Conservation (phyloP, 2,329 filamentous ascomycete species). For the Albifimbria verrucaria region DNA sequence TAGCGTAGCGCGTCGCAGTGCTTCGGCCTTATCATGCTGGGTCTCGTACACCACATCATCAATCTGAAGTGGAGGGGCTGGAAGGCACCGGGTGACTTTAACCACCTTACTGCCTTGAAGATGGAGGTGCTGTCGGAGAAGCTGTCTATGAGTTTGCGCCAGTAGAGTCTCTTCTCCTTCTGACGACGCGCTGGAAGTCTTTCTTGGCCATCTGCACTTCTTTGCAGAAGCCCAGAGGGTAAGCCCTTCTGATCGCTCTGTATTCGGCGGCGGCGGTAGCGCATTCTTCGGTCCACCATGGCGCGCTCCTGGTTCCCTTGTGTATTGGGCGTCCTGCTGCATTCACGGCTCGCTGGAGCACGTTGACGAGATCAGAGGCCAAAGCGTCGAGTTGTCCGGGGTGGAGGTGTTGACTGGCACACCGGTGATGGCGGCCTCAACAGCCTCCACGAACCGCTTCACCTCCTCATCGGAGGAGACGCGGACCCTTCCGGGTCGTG, state of each 20-base stretch:
- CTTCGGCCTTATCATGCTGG: constrained; percentile 13
- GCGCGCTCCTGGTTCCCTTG: constrained; percentile 8
- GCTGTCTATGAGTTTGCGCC: constrained; percentile 10
- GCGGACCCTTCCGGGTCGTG: constrained; percentile 6
- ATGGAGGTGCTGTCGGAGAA: constrained; percentile 6
- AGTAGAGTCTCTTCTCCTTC: constrained; percentile 9
- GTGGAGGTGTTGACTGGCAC: constrained; percentile 5
- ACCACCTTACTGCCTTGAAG: constrained; percentile 8
- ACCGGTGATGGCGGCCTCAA: constrained; percentile 3
- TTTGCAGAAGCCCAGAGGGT: constrained; percentile 8
- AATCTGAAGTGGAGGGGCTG: constrained; percentile 10
- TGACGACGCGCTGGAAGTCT: constrained; percentile 9
- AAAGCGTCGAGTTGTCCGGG: constrained; percentile 6
- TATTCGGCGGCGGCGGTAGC: constrained; percentile 8
- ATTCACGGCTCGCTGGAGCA: constrained; percentile 6
- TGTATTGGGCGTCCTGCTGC: constrained; percentile 3
- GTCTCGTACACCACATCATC: constrained; percentile 11
- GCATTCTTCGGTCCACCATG: constrained; percentile 14
- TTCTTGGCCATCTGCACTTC: constrained; percentile 9
- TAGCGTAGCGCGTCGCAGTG: constrained; percentile 12
- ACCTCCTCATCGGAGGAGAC: constrained; percentile 11
- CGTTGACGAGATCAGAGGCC: constrained; percentile 4
- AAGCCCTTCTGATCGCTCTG: constrained; percentile 8
- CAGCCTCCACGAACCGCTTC: constrained; percentile 9
- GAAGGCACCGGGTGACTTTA: constrained; percentile 8